phyloP scores from a whole-genome alignment of 352 stramenopile species.

The Thraustochytrium sp. region DNA sequence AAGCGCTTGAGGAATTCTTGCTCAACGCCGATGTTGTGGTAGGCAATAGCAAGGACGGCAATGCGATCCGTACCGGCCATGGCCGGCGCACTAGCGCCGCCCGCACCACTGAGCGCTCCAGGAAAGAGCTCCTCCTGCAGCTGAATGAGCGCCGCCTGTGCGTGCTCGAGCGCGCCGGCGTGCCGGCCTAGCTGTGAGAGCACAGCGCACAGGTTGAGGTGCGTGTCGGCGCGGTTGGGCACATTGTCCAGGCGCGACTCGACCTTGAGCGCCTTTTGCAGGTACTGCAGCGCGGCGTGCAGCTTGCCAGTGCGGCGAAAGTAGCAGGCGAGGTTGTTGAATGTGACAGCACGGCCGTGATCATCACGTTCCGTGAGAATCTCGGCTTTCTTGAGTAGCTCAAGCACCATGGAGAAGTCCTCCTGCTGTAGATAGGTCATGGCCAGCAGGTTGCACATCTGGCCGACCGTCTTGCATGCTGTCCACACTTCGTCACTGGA shows the following conservation, averaged over 20 bases:
- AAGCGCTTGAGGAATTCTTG: conserved; percentile 88
- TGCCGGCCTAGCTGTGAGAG: conserved; percentile 79
- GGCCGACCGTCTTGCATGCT: conserved; percentile 82
- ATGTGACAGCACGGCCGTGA: conserved; percentile 72
- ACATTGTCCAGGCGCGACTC: conserved; percentile 73
- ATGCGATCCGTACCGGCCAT: conserved; percentile 70
- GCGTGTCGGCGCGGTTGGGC: conserved; percentile 81
- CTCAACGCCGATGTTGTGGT: conserved; percentile 90
- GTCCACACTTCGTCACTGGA: conserved; percentile 74
- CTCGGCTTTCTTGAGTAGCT: conserved; percentile 87
- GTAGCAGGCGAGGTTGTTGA: conserved; percentile 90
- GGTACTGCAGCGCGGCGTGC: conserved; percentile 77
- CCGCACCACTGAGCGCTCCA: conserved; percentile 10
- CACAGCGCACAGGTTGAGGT: conserved; percentile 88
- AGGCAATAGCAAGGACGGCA: conserved; percentile 83
- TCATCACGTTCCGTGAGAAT: conserved; percentile 81
- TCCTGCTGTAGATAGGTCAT: conserved; percentile 91
- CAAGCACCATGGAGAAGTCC: conserved; percentile 78
- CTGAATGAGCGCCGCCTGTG: conserved; percentile 80
- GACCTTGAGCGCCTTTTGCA: conserved; percentile 85
- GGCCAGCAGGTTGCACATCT: conserved; percentile 88
- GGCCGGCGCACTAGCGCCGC: neutral
- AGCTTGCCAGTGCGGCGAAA: conserved; percentile 80
- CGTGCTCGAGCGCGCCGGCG: conserved; percentile 77
- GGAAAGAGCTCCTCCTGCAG: conserved; percentile 81